Percentiles rank a stretch among this genome's conserved stretches.
Evolutionary conservation across 2,329 filamentous ascomycete genomes (phyloP).

Genomic region (Xylariaceae sp.): DNA sequence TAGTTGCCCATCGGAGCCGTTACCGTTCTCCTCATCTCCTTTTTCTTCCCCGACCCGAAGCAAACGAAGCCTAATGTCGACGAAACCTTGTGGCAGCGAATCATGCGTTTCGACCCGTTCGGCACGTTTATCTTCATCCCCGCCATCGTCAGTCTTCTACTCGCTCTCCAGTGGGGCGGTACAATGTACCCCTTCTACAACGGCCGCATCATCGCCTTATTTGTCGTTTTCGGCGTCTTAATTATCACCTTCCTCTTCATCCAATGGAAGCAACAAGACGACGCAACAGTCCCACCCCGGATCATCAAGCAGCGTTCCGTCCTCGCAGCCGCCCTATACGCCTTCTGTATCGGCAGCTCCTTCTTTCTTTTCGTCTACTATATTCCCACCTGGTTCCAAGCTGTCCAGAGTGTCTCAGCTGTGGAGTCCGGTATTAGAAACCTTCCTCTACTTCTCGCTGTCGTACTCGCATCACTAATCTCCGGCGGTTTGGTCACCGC

Average conservation of each 20-base stretch:
- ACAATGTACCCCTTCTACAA: constrained; percentile 34
- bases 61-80: constrained; percentile 14
- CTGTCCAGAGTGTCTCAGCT: constrained; percentile 38
- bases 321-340: constrained; percentile 25
- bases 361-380: constrained; percentile 35
- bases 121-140: constrained; percentile 28
- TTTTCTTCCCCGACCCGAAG: constrained; percentile 23
- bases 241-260: constrained; percentile 31
- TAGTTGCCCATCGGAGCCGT: constrained; percentile 18
- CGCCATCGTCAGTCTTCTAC: constrained; percentile 40
- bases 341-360: constrained; percentile 33
- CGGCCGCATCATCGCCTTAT: constrained; percentile 40
- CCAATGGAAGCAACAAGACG: constrained; percentile 34
- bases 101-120: constrained; percentile 26
- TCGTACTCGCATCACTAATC: constrained; percentile 33
- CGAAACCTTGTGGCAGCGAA: no score
- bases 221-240: constrained; percentile 40
- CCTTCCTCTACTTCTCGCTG: constrained; percentile 37
- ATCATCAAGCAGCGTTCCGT: constrained; percentile 37
- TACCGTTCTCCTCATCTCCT: constrained; percentile 14
- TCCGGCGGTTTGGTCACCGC: constrained; percentile 34
- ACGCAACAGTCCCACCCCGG: constrained; percentile 38
- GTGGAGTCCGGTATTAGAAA: constrained; percentile 37
- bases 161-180: constrained; percentile 46
- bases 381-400: constrained; percentile 44